Conservation (phyloP, 2,329 filamentous ascomycete species). For the Domatiomyces catenatus region DNA sequence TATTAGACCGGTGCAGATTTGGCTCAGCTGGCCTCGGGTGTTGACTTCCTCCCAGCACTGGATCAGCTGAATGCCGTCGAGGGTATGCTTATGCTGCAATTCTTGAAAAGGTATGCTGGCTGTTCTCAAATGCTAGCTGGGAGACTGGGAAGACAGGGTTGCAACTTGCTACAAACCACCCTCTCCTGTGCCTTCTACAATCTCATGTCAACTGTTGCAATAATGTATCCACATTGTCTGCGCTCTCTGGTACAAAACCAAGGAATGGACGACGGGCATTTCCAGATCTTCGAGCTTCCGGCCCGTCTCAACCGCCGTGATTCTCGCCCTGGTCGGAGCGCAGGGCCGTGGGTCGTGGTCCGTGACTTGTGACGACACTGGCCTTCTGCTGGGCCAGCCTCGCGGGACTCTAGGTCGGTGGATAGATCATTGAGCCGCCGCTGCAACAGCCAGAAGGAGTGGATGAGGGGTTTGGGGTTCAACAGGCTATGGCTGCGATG, state of each 20-base stretch:
- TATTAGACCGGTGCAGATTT: constrained; percentile 73
- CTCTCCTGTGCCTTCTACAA: too few species aligned
- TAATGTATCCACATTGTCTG: too few species aligned
- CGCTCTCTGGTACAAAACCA: too few species aligned
- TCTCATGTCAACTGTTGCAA: too few species aligned
- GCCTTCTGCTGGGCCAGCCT: constrained; percentile 91
- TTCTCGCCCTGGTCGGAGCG: constrained; percentile 37
- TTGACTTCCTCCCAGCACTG: constrained; percentile 95
- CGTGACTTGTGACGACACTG: constrained; percentile 79
- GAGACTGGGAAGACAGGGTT: too few species aligned
- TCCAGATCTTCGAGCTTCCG: constrained; percentile 83
- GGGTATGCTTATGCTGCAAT: constrained; percentile 70
- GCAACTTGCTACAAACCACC: too few species aligned
- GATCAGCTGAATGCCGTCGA: constrained; percentile 88
- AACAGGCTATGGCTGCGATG: constrained; percentile 57
- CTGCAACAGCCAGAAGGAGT: constrained; percentile 68
- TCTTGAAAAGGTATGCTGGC: too few species aligned
- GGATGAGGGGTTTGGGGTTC: constrained; percentile 91
- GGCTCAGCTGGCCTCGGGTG: constrained; percentile 70
- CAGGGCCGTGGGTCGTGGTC: constrained; percentile 71
- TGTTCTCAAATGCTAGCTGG: too few species aligned
- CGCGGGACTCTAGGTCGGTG: constrained; percentile 73
- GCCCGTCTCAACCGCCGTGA: constrained; percentile 85
- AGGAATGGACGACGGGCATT: too few species aligned
- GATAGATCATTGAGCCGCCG: constrained; percentile 36